Evolutionary conservation across 169 alveolate species (phyloP).

Genomic region (Plasmodium fragile): DNA sequence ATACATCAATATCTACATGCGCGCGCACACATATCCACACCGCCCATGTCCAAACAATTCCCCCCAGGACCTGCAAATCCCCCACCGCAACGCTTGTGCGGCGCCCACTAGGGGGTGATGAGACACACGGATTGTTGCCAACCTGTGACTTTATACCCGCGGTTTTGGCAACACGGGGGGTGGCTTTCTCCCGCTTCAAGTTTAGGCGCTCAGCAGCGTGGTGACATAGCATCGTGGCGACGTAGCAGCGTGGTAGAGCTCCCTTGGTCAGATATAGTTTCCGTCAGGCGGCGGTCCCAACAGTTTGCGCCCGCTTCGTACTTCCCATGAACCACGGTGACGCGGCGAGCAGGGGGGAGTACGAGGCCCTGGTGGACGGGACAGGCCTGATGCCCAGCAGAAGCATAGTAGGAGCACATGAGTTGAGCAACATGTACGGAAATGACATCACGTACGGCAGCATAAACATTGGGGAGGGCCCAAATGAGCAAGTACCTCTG

Average conservation of each 20-base stretch:
- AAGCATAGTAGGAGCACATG: not conserved
- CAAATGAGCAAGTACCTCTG: not conserved
- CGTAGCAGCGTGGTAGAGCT: not conserved
- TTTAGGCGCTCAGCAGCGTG: not conserved
- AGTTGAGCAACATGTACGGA: conserved; percentile 17
- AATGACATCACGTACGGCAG: not conserved
- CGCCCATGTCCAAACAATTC: not conserved
- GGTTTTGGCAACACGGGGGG: not conserved
- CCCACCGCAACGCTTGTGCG: not conserved
- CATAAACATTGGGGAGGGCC: not conserved
- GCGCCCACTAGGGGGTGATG: not conserved
- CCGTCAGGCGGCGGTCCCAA: not conserved
- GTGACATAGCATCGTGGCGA: not conserved
- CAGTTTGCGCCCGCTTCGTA: not conserved
- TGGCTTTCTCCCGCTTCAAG: not conserved
- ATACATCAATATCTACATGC: not conserved
- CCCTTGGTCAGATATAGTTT: not conserved
- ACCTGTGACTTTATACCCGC: not conserved
- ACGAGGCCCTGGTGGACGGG: conserved; percentile 12
- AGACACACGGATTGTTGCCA: not conserved
- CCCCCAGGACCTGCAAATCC: not conserved
- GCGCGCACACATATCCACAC: not conserved
- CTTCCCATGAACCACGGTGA: conserved; percentile 9
- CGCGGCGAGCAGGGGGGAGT: conserved; percentile 10
- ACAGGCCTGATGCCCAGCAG: not conserved